Base-by-base conservation (phyloP, 2,329 filamentous ascomycete species). In the Sclerotinia nivalis region DNA sequence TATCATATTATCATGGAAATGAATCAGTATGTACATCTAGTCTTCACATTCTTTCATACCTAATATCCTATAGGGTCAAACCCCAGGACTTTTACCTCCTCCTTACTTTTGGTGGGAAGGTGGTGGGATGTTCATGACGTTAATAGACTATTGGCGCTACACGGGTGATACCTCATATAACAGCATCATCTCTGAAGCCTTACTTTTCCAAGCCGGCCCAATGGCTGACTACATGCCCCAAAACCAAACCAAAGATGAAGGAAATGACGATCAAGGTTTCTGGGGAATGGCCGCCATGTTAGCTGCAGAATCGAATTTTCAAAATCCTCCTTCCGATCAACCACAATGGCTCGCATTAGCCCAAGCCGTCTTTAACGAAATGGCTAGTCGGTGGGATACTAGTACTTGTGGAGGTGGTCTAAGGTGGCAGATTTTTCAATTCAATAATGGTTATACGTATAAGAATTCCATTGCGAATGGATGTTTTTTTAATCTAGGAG, bases 101-200 rank as follows among this genome's bases (percentile, higher is more conserved):
- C 77, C 77, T 2, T 85, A 85, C 73, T 86, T 84, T 76, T 87
- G 84, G 84, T 86, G 84, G 85, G 83, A 86, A 74, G 86, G 93
- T 89, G 92, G 90, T 91, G 80, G 90, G 84, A 88, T 93, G 82
- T 83, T 88, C 80, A 86, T 85, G 43, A 84, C 89, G 3, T 82
- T 96, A 70, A 84, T 96, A 69, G 91, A 96, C 75, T 96, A 96
- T 79, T 96, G 92, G 91, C 91, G 89, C 77, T 92, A 92, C 77
- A 94, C 92, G 0, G 88, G 88, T 31, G 91, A 95, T 76, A 82
- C 84, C 13, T 84, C 85, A 58, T 96, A 91, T 81, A 93, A 93
- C 77, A 71, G 70, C 12, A 67, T 73, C 0, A 71, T 73, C 91
- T 92, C 77, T 79, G 84, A 91, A 73, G 93, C 87, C 13, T 84